Evolutionary conservation across 176 grass and related monocot species (phyloP).

Genomic region (Luzula sylvatica): DNA sequence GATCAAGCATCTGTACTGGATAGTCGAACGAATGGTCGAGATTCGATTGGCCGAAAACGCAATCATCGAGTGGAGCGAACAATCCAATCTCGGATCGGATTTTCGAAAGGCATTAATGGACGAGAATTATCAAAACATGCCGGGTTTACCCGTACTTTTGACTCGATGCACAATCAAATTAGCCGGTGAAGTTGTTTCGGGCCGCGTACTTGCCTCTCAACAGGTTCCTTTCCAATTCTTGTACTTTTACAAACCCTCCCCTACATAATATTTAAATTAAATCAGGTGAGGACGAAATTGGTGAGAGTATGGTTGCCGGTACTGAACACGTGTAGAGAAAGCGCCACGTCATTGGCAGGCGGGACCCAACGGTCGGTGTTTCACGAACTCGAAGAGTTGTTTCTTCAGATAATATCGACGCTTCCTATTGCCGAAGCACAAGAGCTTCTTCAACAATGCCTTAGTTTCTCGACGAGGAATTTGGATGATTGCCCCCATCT

Average conservation of each 20-base stretch:
- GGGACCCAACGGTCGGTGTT: constrained; percentile 31
- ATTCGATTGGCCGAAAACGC: constrained; percentile 48
- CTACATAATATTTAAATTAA: neutral
- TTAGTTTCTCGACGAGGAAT: constrained; percentile 68
- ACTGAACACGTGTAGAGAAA: constrained; percentile 61
- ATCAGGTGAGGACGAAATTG: constrained; percentile 59
- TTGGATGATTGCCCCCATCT: constrained; percentile 28
- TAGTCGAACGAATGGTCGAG: constrained; percentile 90
- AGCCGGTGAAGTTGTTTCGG: constrained; percentile 47
- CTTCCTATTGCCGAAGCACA: constrained; percentile 47
- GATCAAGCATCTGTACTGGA: constrained; percentile 64
- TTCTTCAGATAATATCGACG: constrained; percentile 83
- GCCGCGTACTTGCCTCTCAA: constrained; percentile 48
- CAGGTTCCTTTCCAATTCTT: constrained; percentile 30
- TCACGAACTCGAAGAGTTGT: constrained; percentile 62
- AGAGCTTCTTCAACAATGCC: constrained; percentile 60
- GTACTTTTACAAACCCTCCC: no score
- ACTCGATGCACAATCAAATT: constrained; percentile 58
- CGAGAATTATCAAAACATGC: constrained; percentile 82
- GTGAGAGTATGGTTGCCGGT: constrained; percentile 82
- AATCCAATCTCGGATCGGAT: constrained; percentile 48
- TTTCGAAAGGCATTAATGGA: constrained; percentile 68
- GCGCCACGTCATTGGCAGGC: constrained; percentile 28
- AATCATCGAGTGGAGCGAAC: constrained; percentile 62
- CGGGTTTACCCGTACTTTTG: constrained; percentile 58